Conservation (phyloP, 495 filamentous ascomycete species). For the Talaromyces trachyspermus region DNA sequence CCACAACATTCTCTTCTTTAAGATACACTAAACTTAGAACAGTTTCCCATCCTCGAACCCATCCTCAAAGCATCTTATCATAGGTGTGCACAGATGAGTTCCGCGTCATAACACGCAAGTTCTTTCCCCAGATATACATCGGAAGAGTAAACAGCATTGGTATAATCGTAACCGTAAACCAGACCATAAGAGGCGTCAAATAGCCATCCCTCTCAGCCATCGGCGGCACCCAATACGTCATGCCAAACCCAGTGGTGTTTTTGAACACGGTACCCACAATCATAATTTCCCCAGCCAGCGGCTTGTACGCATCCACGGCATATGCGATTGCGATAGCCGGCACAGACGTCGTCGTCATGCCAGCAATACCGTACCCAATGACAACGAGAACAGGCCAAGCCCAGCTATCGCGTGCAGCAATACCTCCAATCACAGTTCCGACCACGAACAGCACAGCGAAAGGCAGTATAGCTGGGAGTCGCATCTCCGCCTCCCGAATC, state of each 20-base stretch:
- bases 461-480: slow-evolving; percentile 51
- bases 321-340: slow-evolving; percentile 41
- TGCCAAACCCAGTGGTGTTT: slow-evolving; percentile 42
- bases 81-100: background rate
- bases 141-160: slow-evolving; percentile 16
- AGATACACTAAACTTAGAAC: too few species aligned
- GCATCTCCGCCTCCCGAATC: slow-evolving; percentile 61
- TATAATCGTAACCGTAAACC: slow-evolving; percentile 16
- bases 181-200: slow-evolving; percentile 17
- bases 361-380: slow-evolving; percentile 42
- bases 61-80: too few species aligned
- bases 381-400: slow-evolving; percentile 45
- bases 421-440: slow-evolving; percentile 49
- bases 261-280: slow-evolving; percentile 48
- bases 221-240: slow-evolving; percentile 29
- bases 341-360: slow-evolving; percentile 41
- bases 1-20: too few species aligned
- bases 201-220: slow-evolving; percentile 10
- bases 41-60: too few species aligned
- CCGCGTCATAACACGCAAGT: slow-evolving; percentile 11
- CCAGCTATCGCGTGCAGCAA: slow-evolving; percentile 44
- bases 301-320: slow-evolving; percentile 53
- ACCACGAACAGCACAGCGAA: slow-evolving; percentile 45
- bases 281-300: slow-evolving; percentile 45
- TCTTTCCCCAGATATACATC: slow-evolving; percentile 18